Evolutionary conservation across 2,329 filamentous ascomycete species (phyloP), one percentile per base, ranked within the genome.

Genomic region (Verticillium alfalfae): DNA sequence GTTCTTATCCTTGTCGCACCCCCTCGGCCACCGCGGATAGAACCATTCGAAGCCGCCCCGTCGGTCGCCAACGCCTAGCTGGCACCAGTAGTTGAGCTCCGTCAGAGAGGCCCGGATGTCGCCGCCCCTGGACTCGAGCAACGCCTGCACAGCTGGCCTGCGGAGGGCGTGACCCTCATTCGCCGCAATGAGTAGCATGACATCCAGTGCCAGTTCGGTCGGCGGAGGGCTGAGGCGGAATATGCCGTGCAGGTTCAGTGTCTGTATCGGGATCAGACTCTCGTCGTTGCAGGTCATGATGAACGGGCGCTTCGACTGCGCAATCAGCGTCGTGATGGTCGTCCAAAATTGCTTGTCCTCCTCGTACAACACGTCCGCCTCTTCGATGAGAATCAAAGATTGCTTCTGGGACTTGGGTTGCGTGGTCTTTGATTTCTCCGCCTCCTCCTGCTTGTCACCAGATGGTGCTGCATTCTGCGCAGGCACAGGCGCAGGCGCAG

Each of bases 211-310:
- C 5, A 92, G 76, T 62, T 90, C 84, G 1, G 76, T 73, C 0
- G 91, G 84, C 1, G 93, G 87, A 3, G 84, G 78, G 3, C 79
- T 79, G 69, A 96, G 90, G 8, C 93, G 88, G 63, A 99, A 84
- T 59, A 97, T 91, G 12, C 90, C 93, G 71, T 97, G 89, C 1
- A 97, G 77, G n/a, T 84, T 84, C n/a, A 97, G 79, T 16, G 82
- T 86, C 45, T 89, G 83, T 1, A 92, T 73, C 0, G 93, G 92
- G 7, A 99, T 77, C n/a, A 91, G 78, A n/a, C 80, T 83, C 73
- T 97, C 94, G 66, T 97, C 88, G 67, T 93, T 98, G 78, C 96
- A 99, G 0, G 95, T 99, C 78, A 99, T 90, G 69, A 99, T 84
- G 65, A 99, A 93, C 0, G 95, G 95, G 37, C 95, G 86, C 75